These are phyloP conservation scores for Pestalotiopsis sp. DNA, from an alignment of 2,329 filamentous ascomycete species.

Conservation along the genomic window DNA sequence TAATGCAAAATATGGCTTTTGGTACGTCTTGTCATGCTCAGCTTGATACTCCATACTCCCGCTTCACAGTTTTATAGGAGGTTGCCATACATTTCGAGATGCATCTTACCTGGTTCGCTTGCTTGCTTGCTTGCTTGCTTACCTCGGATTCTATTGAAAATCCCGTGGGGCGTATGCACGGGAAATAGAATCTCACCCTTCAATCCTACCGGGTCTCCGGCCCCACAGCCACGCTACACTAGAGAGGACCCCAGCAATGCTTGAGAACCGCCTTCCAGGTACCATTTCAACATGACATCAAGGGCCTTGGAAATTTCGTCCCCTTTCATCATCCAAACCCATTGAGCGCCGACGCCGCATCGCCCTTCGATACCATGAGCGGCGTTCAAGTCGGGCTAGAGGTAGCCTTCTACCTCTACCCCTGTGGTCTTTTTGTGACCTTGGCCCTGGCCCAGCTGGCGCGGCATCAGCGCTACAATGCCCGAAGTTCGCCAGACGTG, in stretches of 20 bases:
- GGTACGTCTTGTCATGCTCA: too few relatives aligned
- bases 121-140: too few relatives aligned
- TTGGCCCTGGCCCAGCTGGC: constrained; percentile 39
- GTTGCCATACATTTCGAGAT: too few relatives aligned
- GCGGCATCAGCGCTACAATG: constrained; percentile 37
- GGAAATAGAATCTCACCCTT: not conserved
- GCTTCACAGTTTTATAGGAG: too few relatives aligned
- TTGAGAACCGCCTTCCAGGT: not conserved
- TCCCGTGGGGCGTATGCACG: too few relatives aligned
- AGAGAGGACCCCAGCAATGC: not conserved
- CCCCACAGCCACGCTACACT: not conserved
- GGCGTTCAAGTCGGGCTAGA: constrained; percentile 37
- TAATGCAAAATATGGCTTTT: too few relatives aligned
- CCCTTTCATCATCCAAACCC: not conserved
- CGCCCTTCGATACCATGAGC: constrained; percentile 29
- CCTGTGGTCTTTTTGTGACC: constrained; percentile 39
- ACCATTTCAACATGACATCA: not conserved
- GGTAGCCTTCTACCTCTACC: constrained; percentile 45
- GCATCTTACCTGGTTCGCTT: too few relatives aligned
- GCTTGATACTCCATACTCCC: too few relatives aligned
- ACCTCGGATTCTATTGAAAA: too few relatives aligned
- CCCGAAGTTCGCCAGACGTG: constrained; percentile 24
- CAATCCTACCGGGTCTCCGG: not conserved
- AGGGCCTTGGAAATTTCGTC: not conserved
- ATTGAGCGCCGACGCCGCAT: not conserved